Conservation (phyloP, 2,329 filamentous ascomycete species). For the Zasmidium citrigriseum region DNA sequence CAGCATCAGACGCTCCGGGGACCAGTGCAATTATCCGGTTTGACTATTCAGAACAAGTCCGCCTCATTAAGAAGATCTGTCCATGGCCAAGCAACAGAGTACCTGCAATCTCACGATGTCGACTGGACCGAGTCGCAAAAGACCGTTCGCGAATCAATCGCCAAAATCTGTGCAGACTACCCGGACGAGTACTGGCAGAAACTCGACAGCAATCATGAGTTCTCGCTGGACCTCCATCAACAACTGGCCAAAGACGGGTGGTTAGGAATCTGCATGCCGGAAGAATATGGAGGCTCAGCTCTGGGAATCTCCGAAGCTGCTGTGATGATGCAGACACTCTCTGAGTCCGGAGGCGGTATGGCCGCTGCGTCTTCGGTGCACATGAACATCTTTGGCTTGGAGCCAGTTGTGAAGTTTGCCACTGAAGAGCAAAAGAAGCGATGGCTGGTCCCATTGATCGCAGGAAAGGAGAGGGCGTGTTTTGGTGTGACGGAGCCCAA, state of each 20-base stretch:
- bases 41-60: background rate
- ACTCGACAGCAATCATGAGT: constrained; percentile 45
- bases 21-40: too few relatives aligned
- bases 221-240: constrained; percentile 44
- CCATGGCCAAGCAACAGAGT: constrained; percentile 29
- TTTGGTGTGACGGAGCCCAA: constrained; percentile 58
- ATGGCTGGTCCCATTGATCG: constrained; percentile 43
- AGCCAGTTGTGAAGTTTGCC: constrained; percentile 48
- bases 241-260: constrained; percentile 46
- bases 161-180: constrained; percentile 46
- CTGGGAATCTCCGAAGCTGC: constrained; percentile 46
- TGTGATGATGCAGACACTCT: constrained; percentile 52
- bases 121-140: constrained; percentile 45
- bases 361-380: constrained; percentile 46
- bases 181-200: constrained; percentile 46
- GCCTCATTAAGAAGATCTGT: background rate
- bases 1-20: too few relatives aligned
- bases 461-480: constrained; percentile 44
- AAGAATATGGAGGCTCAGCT: constrained; percentile 44
- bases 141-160: constrained; percentile 46
- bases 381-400: constrained; percentile 52
- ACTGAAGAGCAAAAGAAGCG: constrained; percentile 44
- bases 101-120: constrained; percentile 30
- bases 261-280: constrained; percentile 49
- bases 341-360: constrained; percentile 47